Conservation (phyloP, 2,329 filamentous ascomycete genomes). For the Huntiella omanensis region DNA sequence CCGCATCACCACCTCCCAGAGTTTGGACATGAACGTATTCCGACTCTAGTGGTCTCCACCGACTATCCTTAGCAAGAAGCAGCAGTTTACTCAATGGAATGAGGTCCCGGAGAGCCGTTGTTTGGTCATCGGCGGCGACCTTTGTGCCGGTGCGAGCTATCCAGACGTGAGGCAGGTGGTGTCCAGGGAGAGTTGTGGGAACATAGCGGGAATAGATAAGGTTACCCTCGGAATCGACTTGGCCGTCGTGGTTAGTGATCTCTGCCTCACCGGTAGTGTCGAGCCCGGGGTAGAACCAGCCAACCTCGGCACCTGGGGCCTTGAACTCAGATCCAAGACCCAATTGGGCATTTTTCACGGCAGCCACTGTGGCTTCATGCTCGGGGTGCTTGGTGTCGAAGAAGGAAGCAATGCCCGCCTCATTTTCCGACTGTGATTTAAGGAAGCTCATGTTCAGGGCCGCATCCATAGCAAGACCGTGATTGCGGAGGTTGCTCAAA, state of each 20-base stretch:
- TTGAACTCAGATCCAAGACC: conserved; percentile 5
- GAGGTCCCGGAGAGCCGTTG: conserved; percentile 1
- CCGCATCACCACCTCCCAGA: not conserved
- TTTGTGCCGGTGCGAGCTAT: not conserved
- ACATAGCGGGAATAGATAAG: conserved; percentile 1
- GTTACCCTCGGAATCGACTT: not conserved
- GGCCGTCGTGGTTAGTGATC: not conserved
- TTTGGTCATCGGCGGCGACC: not conserved
- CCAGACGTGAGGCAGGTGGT: conserved; percentile 6
- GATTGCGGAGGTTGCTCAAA: conserved; percentile 4
- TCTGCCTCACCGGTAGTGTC: not conserved
- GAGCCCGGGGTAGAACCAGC: conserved; percentile 3
- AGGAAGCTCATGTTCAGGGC: conserved; percentile 6
- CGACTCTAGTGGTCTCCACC: not conserved
- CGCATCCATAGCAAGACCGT: conserved; percentile 2
- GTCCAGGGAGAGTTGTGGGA: conserved; percentile 1
- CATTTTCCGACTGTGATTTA: not conserved
- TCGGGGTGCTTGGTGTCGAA: not conserved
- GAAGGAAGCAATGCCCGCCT: conserved; percentile 1
- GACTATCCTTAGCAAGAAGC: not conserved
- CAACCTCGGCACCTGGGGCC: conserved; percentile 2
- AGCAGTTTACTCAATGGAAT: conserved; percentile 3
- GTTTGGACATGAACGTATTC: conserved; percentile 3
- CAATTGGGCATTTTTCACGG: not conserved
- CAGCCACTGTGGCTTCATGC: not conserved